Conservation (phyloP, 1,139 yeast genomes). For the Yamadazyma mexicana region DNA sequence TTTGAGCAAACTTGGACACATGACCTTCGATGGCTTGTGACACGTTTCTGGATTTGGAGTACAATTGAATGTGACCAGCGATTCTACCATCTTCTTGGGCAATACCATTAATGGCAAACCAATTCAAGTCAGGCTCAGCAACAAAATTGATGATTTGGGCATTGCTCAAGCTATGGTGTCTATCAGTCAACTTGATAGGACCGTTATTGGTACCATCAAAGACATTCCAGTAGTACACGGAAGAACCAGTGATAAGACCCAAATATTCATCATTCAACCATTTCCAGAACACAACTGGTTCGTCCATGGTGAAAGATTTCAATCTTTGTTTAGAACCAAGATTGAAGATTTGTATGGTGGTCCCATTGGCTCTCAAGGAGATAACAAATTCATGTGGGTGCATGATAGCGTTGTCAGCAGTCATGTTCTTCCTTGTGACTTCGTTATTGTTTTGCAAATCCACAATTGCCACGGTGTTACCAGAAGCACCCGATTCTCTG, state of each 20-base stretch:
- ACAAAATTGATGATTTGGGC: slow-evolving; percentile 91
- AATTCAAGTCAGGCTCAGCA: slow-evolving; percentile 75
- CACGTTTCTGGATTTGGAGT: slow-evolving; percentile 81
- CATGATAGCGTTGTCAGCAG: slow-evolving; percentile 97
- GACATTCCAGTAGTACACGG: slow-evolving; percentile 79
- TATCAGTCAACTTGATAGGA: slow-evolving; percentile 76
- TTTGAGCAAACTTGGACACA: slow-evolving; percentile 83
- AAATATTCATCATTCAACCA: slow-evolving; percentile 77
- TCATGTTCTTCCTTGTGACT: slow-evolving; percentile 84
- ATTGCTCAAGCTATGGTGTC: slow-evolving; percentile 77
- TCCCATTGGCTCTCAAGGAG: slow-evolving; percentile 93
- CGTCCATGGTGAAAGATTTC: slow-evolving; percentile 82
- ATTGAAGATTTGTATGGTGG: slow-evolving; percentile 92
- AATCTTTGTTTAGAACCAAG: slow-evolving; percentile 84
- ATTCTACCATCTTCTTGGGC: slow-evolving; percentile 93
- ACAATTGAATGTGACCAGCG: slow-evolving; percentile 95
- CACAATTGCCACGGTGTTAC: slow-evolving; percentile 90
- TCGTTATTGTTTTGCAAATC: slow-evolving; percentile 77
- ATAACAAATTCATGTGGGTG: slow-evolving; percentile 87
- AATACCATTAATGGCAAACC: slow-evolving; percentile 96
- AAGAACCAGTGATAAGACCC: slow-evolving; percentile 80
- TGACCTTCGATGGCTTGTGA: slow-evolving; percentile 99
- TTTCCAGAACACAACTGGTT: slow-evolving; percentile 93
- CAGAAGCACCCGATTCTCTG: slow-evolving; percentile 73
- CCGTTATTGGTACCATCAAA: slow-evolving; percentile 78